Base-by-base conservation (phyloP, 192 early-diverging fungal genomes). In the Mortierella hygrophila region DNA sequence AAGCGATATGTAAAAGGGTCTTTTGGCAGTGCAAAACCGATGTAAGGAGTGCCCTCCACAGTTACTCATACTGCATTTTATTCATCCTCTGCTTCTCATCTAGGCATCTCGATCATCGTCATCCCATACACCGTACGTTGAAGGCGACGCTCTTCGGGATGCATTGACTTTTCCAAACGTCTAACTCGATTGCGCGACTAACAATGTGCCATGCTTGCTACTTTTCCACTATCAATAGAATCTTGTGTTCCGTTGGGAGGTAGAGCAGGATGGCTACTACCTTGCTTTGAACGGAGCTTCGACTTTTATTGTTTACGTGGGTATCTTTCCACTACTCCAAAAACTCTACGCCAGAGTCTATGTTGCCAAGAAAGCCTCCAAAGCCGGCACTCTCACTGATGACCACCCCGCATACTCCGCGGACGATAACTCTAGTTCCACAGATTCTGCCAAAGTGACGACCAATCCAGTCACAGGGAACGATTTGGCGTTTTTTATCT, bases 111-210 rank as follows among this genome's bases (percentile, higher is more conserved):
- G 2, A 44, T 40, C 57, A 54, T 77, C 9, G 37, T 85, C 3
- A 77, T 85, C 26, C 83, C 83, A 21, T 85, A 80, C 41, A 80
- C 83, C 38, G 83, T 85, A 85, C 23, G 83, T 72, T 15, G 26
- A 32, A 9, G 60, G 26, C 29, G n/a, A 26, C 26, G 9, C 32
- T 1, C 18, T 13, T 38, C 13, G 2, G 26, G 8, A 3, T 35
- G 35, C 60, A 26, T 32, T 4, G 11, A 11, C 13, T 15, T n/a
- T 1, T 15, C 26, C 11, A 35, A 26, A 32, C 29, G 1, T 26
- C 1, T 8, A 65, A 52, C 49, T 11, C 1, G 11, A 32, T 10
- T 32, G 60, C 11, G 13, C 2, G 26, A 32, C 60, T 65, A 3
- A 65, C 29, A 26, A 18, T 26, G 29, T 8, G 0, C 54, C 23